phyloP scores from a whole-genome alignment of 78 protist genomes.

The Pelomyxa schiedti region DNA sequence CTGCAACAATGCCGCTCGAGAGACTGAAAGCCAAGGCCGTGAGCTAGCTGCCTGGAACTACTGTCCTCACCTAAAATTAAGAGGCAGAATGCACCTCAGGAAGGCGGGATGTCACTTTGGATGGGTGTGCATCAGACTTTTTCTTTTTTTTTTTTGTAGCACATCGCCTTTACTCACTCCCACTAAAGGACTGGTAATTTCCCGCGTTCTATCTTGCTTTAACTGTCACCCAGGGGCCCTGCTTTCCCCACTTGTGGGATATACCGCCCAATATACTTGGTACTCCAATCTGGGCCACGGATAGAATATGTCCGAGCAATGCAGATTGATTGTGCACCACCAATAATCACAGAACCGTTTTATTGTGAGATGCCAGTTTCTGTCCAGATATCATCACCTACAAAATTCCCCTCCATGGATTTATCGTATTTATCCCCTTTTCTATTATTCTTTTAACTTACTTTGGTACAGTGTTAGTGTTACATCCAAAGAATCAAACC shows the following conservation, averaged over 20 bases:
- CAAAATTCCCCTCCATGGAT: neutral
- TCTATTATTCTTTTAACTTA: too few species aligned
- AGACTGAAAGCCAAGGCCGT: neutral
- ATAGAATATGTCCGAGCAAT: neutral
- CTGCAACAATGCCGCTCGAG: neutral
- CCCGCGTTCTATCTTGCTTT: too few species aligned
- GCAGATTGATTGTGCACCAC: neutral
- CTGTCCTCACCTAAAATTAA: neutral
- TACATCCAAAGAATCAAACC: neutral
- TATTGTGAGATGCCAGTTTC: neutral
- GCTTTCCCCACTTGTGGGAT: neutral
- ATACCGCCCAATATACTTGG: neutral
- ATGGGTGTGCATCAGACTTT: too few species aligned
- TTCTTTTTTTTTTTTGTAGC: too few species aligned
- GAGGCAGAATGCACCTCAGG: neutral
- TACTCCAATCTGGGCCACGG: neutral
- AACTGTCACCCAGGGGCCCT: too few species aligned
- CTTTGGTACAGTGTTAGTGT: too few species aligned
- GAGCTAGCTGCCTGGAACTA: neutral
- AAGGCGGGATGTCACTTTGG: neutral
- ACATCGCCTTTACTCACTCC: too few species aligned
- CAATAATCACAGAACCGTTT: neutral
- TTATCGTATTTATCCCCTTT: neutral
- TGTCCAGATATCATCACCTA: neutral
- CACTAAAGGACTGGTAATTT: too few species aligned